These are phyloP conservation scores for Colletotrichum sp. DNA, from an alignment of 2,329 filamentous ascomycete genomes.

Conservation along the genomic window DNA sequence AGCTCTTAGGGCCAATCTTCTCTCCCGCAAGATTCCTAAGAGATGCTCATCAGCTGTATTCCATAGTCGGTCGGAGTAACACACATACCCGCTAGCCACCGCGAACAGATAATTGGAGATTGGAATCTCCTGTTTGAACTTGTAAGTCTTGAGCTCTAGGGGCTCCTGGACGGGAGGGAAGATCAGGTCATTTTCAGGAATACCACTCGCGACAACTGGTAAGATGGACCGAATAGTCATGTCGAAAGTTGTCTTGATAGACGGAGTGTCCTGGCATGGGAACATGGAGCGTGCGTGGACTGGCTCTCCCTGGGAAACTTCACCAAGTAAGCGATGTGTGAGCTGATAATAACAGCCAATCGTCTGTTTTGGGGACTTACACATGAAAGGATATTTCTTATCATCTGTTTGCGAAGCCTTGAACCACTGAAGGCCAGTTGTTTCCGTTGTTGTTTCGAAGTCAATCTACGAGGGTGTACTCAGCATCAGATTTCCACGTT, in stretches of 20 bases:
- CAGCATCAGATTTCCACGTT: not conserved
- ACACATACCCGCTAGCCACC: conserved; percentile 55
- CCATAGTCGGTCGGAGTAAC: too few species aligned
- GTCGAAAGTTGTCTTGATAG: conserved; percentile 90
- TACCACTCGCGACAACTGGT: conserved; percentile 87
- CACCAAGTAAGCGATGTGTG: not conserved
- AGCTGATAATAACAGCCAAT: not conserved
- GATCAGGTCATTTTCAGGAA: conserved; percentile 42
- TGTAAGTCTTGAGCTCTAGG: conserved; percentile 55
- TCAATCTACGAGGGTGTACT: conserved; percentile 54
- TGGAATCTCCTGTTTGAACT: conserved; percentile 87
- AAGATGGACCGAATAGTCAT: conserved; percentile 87
- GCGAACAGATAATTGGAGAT: conserved; percentile 96
- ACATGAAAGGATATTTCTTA: conserved; percentile 96
- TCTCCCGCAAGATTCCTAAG: conserved; percentile 83
- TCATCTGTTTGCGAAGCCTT: conserved; percentile 91
- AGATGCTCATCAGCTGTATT: not conserved
- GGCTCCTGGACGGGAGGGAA: not conserved
- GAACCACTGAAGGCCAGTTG: conserved; percentile 94
- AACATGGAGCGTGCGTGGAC: conserved; percentile 94
- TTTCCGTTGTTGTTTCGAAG: conserved; percentile 82
- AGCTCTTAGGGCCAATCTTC: conserved; percentile 83
- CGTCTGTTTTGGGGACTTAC: not conserved
- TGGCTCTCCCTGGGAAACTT: conserved; percentile 89
- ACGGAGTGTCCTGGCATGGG: conserved; percentile 95